Evolutionary conservation across 352 stramenopile genomes (phyloP).

Genomic region (Pythium inflatum): DNA sequence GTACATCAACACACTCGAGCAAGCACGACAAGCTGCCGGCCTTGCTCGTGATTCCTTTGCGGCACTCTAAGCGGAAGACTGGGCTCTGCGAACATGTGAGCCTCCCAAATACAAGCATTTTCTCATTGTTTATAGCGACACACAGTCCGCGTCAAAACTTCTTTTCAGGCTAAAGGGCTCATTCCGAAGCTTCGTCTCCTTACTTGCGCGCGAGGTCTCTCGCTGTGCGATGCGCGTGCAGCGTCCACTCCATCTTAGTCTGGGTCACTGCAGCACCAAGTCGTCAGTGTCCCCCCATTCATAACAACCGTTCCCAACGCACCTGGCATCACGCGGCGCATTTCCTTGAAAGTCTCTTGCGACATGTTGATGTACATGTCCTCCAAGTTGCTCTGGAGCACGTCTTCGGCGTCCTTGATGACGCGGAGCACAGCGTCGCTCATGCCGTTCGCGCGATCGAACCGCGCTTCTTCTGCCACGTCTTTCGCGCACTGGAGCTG

Average conservation of each 20-base stretch:
- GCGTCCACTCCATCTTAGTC: constrained; percentile 90
- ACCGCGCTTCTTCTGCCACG: constrained; percentile 55
- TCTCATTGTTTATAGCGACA: not conserved
- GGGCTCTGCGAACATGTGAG: not conserved
- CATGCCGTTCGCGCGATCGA: constrained; percentile 45
- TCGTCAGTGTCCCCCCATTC: not conserved
- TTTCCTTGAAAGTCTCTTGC: constrained; percentile 93
- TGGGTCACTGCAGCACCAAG: constrained; percentile 59
- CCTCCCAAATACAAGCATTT: constrained; percentile 5
- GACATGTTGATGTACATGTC: constrained; percentile 97
- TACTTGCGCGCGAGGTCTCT: constrained; percentile 78
- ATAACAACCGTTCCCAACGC: constrained; percentile 3
- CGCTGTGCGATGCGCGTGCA: constrained; percentile 82
- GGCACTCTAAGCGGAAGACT: constrained; percentile 9
- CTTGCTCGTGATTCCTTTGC: constrained; percentile 40
- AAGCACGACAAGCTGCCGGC: constrained; percentile 51
- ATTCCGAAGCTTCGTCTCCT: not conserved
- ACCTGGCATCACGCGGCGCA: constrained; percentile 94
- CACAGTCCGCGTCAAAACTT: not conserved
- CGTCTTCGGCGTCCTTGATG: constrained; percentile 83
- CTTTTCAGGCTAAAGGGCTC: not conserved
- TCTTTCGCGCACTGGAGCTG: constrained; percentile 88
- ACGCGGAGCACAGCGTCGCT: constrained; percentile 69
- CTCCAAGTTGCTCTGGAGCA: constrained; percentile 88
- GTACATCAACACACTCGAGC: constrained; percentile 51